Base-by-base conservation (phyloP, 495 filamentous ascomycete species). In the Choiromyces venosus region DNA sequence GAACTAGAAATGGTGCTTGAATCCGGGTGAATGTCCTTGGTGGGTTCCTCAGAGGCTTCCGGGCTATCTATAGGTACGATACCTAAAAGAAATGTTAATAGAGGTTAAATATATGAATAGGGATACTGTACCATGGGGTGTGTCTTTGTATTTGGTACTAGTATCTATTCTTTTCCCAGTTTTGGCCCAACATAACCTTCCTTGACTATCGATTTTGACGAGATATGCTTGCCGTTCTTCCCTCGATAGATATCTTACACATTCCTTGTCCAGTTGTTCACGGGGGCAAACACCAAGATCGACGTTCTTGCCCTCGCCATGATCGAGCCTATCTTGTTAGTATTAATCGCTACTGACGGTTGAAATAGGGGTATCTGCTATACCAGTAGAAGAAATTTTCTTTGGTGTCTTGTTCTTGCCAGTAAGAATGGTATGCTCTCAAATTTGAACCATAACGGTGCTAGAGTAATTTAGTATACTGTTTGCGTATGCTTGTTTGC, bases 381-480 rank as follows among this genome's bases (percentile, higher is more conserved):
- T 25, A 74, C 93, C 94, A 97, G 82, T 93, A 93, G 82, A 97
- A 97, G 85, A 96, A 97, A 79, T 94, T 97, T 81, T 97, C 89
- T 10, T 87, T 87, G 0, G 92, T 94, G 16, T 90, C 85, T 3
- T 87, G 84, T 71, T 86, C 86, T 81, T 93, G 92, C 94, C 94
- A 97, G 71, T 90, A 88, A 46, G 86, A 85, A 80, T 97, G 94
- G 77, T 97, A 97, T 18, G 87, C 86, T n/a, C 90, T 86, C 42
- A 97, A 83, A 76, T 97, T 95, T 38, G 87, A 88, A 1, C 94
- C 94, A 81, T 97, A 94, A 4, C 94, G 88, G 78, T 97, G 94
- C 82, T 96, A 93, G 8, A 87, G 18, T 8, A 33, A 68, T 37
- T 68, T 37, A 65, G 38, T 69, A 61, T 33, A 19, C 29, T n/a